Evolutionary conservation across 1,139 yeast species (phyloP).

Genomic region (Pichiaceae sp.): DNA sequence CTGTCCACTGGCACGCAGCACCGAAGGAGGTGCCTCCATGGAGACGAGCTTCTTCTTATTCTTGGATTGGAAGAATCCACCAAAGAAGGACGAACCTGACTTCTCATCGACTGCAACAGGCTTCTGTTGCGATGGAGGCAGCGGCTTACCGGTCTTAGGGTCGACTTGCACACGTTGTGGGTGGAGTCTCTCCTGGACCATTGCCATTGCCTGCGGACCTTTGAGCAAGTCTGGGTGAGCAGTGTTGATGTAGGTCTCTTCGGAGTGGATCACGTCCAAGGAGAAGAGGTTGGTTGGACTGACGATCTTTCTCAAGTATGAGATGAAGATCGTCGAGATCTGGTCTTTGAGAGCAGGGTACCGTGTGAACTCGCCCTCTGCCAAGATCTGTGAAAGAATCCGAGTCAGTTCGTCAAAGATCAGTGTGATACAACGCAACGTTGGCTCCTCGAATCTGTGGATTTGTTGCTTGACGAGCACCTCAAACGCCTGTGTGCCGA

Average conservation of each 20-base stretch:
- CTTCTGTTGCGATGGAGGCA: constrained; percentile 27
- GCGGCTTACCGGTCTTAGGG: constrained; percentile 86
- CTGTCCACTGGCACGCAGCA: constrained; percentile 87
- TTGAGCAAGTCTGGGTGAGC: constrained; percentile 95
- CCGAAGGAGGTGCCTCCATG: constrained; percentile 97
- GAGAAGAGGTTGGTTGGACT: constrained; percentile 84
- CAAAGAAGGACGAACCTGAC: constrained; percentile 46
- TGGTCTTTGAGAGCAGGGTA: constrained; percentile 89
- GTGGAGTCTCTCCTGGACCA: constrained; percentile 85
- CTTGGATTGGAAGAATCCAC: constrained; percentile 88
- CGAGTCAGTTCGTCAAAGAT: constrained; percentile 93
- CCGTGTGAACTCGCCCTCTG: constrained; percentile 75
- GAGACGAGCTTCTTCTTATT: constrained; percentile 91
- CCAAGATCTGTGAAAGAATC: constrained; percentile 75
- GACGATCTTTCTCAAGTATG: constrained; percentile 71
- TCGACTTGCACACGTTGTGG: constrained; percentile 82
- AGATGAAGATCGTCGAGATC: constrained; percentile 70
- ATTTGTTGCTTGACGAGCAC: constrained; percentile 94
- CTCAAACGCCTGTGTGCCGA: constrained; percentile 96
- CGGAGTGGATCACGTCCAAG: constrained; percentile 70
- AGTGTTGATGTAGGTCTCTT: constrained; percentile 91
- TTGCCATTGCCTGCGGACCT: constrained; percentile 93
- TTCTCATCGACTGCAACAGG: not conserved
- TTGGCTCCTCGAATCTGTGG: constrained; percentile 89
- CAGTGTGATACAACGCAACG: constrained; percentile 78